Percentiles rank a stretch among this genome's conserved stretches.
These are phyloP conservation scores for Leucosporidium yakuticum DNA, from an alignment of 768 basidiomycete genomes.

Conservation along the genomic window DNA sequence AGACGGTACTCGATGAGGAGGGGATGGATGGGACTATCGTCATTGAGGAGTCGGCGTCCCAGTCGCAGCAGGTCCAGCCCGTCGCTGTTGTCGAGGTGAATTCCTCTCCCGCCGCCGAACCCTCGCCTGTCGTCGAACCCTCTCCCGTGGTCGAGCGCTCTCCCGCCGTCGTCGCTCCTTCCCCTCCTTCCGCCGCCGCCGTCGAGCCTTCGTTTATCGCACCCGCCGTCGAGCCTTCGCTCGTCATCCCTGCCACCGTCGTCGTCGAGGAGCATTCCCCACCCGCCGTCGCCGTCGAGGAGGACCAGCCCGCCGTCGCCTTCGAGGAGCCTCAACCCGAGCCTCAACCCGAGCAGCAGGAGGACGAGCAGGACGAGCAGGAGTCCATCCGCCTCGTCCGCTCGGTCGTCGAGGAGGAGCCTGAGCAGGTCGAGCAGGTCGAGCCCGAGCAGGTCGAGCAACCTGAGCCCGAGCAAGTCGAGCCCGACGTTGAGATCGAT, in stretches of 20 bases:
- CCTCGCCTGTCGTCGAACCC: neutral
- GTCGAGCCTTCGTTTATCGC: neutral
- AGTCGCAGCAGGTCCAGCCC: neutral
- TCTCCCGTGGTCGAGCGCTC: neutral
- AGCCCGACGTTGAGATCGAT: neutral
- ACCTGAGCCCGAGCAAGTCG: neutral
- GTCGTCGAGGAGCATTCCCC: neutral
- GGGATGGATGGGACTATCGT: neutral
- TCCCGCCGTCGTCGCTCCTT: neutral
- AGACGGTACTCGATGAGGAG: neutral
- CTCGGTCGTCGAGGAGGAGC: neutral
- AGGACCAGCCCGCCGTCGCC: neutral
- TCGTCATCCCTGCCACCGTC: neutral
- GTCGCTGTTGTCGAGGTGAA: neutral
- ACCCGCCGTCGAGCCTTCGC: neutral
- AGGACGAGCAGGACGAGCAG: neutral
- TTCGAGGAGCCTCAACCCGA: neutral
- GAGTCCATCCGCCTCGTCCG: neutral
- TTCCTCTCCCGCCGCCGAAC: neutral
- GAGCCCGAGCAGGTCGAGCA: neutral
- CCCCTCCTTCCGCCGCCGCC: neutral
- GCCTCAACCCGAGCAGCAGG: neutral
- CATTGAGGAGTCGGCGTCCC: neutral
- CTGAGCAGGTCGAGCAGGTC: conserved; percentile 1
- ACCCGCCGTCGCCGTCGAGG: neutral